Base-by-base conservation (phyloP, 2,329 filamentous ascomycete species). In the Fusarium staphyleae region DNA sequence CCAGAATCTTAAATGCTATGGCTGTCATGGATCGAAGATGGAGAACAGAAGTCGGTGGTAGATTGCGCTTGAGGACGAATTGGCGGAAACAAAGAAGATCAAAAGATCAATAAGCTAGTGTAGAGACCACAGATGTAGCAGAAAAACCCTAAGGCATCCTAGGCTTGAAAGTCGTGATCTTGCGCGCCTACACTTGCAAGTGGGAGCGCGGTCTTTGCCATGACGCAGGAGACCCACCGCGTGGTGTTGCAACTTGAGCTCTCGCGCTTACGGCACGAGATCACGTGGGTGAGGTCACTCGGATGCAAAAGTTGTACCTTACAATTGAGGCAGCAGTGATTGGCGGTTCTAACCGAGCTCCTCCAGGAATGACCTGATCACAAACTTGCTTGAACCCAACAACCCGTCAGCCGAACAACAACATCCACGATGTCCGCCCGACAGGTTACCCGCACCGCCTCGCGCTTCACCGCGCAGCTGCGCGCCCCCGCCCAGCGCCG, bases 401-500 rank as follows among this genome's bases (percentile, higher is more conserved):
- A 63, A 66, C 46, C 40, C 44, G 58, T 53, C 61, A 64, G 61
- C 44, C 54, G 62, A 64, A 65, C 63, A 62, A 63, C 69, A 55
- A 63, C 65, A 50, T 60, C 55, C 59, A 81, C 72, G 52, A 91
- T 91, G 88, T 79, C 87, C 68, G 76, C 84, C 70, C 84, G 86
- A 74, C 79, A 81, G 66, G 72, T 86, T 63, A 70, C 85, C 71
- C 87, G 87, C 71, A 75, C 80, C 58, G 78, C 84, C 63, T 85
- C 86, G 79, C 88, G 87, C 76, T 76, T 84, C 66, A 75, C 79
- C 65, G 78, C 83, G 68, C 84, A 84, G 75, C 74, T 86, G 66
- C 84, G 84, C 70, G 76, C 75, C 61, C 75, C 81, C 60, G 77
- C 80, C 68, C 88, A 90, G 81, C 87, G 89, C 75, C 87, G 88